Conservation (phyloP, 805 yeast genomes). For the Wickerhamomyces xylosicus region DNA sequence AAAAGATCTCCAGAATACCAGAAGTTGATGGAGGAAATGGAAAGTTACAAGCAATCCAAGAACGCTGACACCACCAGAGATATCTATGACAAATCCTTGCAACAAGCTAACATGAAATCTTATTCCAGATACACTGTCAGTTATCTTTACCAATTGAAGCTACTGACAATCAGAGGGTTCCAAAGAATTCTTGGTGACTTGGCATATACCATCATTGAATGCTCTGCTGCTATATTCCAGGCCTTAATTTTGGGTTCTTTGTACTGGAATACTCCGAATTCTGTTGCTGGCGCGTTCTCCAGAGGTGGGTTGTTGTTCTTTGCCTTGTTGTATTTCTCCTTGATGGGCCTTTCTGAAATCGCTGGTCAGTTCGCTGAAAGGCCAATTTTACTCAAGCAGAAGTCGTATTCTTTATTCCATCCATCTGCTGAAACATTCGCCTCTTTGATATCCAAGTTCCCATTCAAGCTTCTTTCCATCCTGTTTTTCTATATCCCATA, state of each 20-base stretch:
- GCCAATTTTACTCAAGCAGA: slow-evolving; percentile 60
- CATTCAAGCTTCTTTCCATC: slow-evolving; percentile 41
- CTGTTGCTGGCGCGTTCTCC: slow-evolving; percentile 56
- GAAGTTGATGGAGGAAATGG: slow-evolving; percentile 25
- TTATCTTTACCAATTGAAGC: slow-evolving; percentile 36
- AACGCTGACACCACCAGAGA: slow-evolving; percentile 25
- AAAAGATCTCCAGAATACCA: slow-evolving; percentile 33
- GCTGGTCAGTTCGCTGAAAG: slow-evolving; percentile 13
- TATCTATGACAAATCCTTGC: slow-evolving; percentile 32
- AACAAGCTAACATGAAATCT: slow-evolving; percentile 34
- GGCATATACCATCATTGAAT: slow-evolving; percentile 33
- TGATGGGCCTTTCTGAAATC: slow-evolving; percentile 37
- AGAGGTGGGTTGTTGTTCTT: slow-evolving; percentile 44
- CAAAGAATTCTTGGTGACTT: slow-evolving; percentile 39
- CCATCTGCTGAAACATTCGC: slow-evolving; percentile 70
- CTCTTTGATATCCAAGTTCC: slow-evolving; percentile 48
- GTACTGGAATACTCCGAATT: slow-evolving; percentile 51
- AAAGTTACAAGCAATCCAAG: not conserved
- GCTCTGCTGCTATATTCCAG: slow-evolving; percentile 36
- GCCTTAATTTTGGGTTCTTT: slow-evolving; percentile 47
- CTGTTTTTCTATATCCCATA: slow-evolving; percentile 36
- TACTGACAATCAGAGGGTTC: slow-evolving; percentile 21
- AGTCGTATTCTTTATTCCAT: slow-evolving; percentile 58
- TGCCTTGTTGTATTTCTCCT: slow-evolving; percentile 41
- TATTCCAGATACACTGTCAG: slow-evolving; percentile 44